Conservation (phyloP, 2,329 filamentous ascomycete genomes). For the Blumeria hordei region DNA sequence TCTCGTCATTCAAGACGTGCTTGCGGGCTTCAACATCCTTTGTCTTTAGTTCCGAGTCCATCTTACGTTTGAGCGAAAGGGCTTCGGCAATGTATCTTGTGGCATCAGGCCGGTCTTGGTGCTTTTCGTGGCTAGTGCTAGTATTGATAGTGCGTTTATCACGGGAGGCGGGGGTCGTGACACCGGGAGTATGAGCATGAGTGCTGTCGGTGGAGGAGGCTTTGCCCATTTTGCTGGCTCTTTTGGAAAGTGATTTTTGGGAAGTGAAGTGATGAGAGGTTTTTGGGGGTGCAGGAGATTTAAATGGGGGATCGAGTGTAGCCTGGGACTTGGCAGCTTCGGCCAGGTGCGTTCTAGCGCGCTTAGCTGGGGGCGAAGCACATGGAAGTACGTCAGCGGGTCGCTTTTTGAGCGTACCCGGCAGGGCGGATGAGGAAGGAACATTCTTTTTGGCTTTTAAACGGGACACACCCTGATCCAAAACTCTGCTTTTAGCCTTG, state of each 20-base stretch:
- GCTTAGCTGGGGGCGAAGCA: constrained; percentile 14
- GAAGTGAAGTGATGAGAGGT: constrained; percentile 10
- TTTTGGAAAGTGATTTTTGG: constrained; percentile 19
- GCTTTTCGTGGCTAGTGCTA: not conserved
- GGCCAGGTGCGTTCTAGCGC: constrained; percentile 15
- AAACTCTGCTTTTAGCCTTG: not conserved
- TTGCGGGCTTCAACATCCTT: constrained; percentile 1
- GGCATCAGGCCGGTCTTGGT: constrained; percentile 1
- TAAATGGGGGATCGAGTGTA: constrained; percentile 15
- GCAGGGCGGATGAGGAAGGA: not conserved
- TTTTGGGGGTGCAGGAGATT: constrained; percentile 13
- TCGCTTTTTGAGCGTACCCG: constrained; percentile 8
- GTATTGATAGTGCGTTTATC: constrained; percentile 13
- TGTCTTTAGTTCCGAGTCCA: constrained; percentile 10
- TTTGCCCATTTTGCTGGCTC: constrained; percentile 18
- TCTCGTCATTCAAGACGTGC: constrained; percentile 6
- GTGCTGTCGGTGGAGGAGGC: constrained; percentile 17
- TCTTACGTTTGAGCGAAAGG: constrained; percentile 13
- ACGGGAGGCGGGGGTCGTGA: constrained; percentile 12
- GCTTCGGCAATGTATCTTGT: constrained; percentile 5
- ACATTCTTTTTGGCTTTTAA: constrained; percentile 1
- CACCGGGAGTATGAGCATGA: constrained; percentile 18
- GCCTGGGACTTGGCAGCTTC: constrained; percentile 15
- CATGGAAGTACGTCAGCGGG: constrained; percentile 7
- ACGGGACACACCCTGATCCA: not conserved